These are phyloP conservation scores for Bipolaris cookei DNA, from an alignment of 2,329 filamentous ascomycete genomes.

Conservation along the genomic window DNA sequence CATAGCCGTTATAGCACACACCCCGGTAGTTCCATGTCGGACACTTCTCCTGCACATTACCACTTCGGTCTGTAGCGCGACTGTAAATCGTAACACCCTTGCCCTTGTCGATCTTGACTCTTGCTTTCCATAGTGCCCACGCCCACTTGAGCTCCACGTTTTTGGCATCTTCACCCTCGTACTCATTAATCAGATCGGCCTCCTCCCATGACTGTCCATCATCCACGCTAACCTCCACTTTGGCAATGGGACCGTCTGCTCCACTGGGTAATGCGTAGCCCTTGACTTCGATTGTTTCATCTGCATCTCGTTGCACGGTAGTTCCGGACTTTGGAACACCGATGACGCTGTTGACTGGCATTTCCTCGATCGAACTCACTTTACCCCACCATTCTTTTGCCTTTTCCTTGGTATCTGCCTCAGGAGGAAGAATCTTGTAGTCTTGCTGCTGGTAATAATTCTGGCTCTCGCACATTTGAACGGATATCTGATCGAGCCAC, in stretches of 20 bases:
- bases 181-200: conserved; percentile 49
- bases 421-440: conserved; percentile 65
- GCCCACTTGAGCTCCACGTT: conserved; percentile 57
- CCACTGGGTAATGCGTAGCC: conserved; percentile 65
- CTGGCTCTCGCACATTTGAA: conserved; percentile 58
- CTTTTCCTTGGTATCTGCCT: conserved; percentile 56
- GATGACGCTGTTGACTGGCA: conserved; percentile 64
- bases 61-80: conserved; percentile 60
- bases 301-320: conserved; percentile 49
- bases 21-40: conserved; percentile 65
- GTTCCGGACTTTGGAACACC: conserved; percentile 55
- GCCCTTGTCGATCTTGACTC: conserved; percentile 52
- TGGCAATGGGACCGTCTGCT: conserved; percentile 59
- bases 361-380: conserved; percentile 60
- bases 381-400: conserved; percentile 61
- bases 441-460: conserved; percentile 66
- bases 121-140: conserved; percentile 63
- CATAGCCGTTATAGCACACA: conserved; percentile 67
- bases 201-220: conserved; percentile 59
- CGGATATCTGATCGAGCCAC: conserved; percentile 62
- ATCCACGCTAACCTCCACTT: conserved; percentile 61
- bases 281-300: conserved; percentile 57
- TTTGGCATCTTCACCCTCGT: conserved; percentile 22
- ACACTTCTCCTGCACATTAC: conserved; percentile 58
- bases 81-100: conserved; percentile 57